Evolutionary conservation across 768 basidiomycete species (phyloP).

Genomic region (Mycena polygramma): DNA sequence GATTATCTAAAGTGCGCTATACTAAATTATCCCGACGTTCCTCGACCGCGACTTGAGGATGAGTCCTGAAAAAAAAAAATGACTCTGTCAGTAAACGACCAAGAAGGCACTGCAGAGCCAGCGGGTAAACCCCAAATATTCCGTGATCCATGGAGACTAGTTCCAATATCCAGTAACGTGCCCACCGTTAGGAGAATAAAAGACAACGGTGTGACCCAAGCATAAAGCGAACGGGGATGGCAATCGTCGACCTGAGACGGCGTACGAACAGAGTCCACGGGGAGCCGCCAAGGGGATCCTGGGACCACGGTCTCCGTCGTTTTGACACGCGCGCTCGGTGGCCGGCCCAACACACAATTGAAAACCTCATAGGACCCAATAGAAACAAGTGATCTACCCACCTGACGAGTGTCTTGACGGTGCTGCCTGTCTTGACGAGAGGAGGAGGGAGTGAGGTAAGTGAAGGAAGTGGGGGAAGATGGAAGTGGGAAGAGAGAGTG

Average conservation of each 20-base stretch:
- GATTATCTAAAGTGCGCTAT: no score
- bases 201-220: slow-evolving; percentile 17
- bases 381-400: neutral
- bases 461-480: neutral
- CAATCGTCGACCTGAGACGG: slow-evolving; percentile 1
- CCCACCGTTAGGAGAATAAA: neutral
- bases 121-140: slow-evolving; percentile 14
- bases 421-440: neutral
- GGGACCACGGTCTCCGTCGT: neutral
- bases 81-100: neutral
- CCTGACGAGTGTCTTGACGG: neutral
- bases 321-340: slow-evolving; percentile 2
- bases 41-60: no score
- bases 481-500: slow-evolving; percentile 7
- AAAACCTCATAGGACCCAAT: neutral
- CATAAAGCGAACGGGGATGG: slow-evolving; percentile 15
- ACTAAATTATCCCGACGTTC: no score
- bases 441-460: neutral
- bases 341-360: slow-evolving; percentile 3
- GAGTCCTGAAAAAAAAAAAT: neutral
- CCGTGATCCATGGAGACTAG: slow-evolving; percentile 8
- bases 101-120: slow-evolving; percentile 7
- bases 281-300: slow-evolving; percentile 12
- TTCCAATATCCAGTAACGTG: neutral
- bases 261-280: neutral